Evolutionary conservation across 164 flowering plant species (phyloP).

Genomic region (Litsea cubeba): DNA sequence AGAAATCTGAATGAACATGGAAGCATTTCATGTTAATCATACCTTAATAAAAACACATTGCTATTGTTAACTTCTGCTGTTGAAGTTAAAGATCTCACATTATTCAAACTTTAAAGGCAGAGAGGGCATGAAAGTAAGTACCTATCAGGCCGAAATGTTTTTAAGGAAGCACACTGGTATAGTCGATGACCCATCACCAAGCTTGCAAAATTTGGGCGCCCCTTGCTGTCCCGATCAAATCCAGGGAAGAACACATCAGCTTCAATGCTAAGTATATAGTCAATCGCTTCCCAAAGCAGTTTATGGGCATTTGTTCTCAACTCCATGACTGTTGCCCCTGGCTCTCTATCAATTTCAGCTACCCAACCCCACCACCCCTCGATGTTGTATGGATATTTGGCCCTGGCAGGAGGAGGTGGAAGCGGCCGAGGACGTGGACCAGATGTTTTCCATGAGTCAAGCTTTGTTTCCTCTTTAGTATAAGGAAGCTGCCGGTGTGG

Average conservation of each 20-base stretch:
- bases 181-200: conserved; percentile 90
- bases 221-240: conserved; percentile 92
- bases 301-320: conserved; percentile 91
- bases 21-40: not conserved
- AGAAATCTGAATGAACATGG: not conserved
- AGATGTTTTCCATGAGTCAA: conserved; percentile 61
- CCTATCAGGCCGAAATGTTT: conserved; percentile 82
- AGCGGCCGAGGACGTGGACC: conserved; percentile 96
- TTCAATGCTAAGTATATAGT: conserved; percentile 65
- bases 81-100: not conserved
- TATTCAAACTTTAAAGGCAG: not conserved
- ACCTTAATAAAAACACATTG: too few species aligned
- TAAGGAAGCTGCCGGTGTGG: conserved; percentile 35
- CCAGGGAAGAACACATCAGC: conserved; percentile 92
- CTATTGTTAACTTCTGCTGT: too few species aligned
- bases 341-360: conserved; percentile 91
- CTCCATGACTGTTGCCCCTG: conserved; percentile 76
- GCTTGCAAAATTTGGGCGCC: conserved; percentile 85
- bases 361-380: conserved; percentile 99
- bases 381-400: conserved; percentile 71
- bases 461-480: conserved; percentile 34
- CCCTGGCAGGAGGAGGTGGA: conserved; percentile 92
- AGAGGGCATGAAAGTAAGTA: conserved; percentile 18
- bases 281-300: conserved; percentile 97
- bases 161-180: conserved; percentile 74